Percentiles rank a stretch among this genome's conserved stretches.
These are phyloP conservation scores for Tetrahymena elliotti DNA, from an alignment of 73 alveolate genomes.

Conservation along the genomic window DNA sequence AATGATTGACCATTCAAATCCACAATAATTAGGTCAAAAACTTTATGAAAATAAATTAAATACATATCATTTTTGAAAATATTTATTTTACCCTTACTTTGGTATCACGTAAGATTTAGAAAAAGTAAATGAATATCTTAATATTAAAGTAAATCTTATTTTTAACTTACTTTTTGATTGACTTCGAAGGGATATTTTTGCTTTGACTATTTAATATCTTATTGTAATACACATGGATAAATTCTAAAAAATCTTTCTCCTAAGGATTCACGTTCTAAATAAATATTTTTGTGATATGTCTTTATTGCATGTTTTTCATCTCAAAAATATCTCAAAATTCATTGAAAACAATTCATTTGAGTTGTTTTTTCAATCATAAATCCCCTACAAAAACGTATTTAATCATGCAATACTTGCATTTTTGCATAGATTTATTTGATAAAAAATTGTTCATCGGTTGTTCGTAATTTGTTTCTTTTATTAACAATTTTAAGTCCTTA, in stretches of 20 bases:
- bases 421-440: too few species aligned
- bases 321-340: too few species aligned
- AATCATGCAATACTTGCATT: too few species aligned
- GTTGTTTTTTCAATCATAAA: too few species aligned
- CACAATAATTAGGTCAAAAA: not conserved
- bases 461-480: not conserved
- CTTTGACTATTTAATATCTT: not conserved
- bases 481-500: not conserved
- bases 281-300: not conserved
- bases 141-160: not conserved
- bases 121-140: not conserved
- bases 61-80: too few species aligned
- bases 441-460: not conserved
- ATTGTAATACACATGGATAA: not conserved
- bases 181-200: not conserved
- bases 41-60: not conserved
- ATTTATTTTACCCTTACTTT: not conserved
- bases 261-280: not conserved
- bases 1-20: not conserved
- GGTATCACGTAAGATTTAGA: too few species aligned
- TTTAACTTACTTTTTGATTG: not conserved
- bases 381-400: too few species aligned
- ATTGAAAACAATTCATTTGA: too few species aligned
- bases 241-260: not conserved
- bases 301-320: too few species aligned